These are phyloP conservation scores for Ascocoryne sarcoides DNA, from an alignment of 2,329 filamentous ascomycete species.

Conservation along the genomic window DNA sequence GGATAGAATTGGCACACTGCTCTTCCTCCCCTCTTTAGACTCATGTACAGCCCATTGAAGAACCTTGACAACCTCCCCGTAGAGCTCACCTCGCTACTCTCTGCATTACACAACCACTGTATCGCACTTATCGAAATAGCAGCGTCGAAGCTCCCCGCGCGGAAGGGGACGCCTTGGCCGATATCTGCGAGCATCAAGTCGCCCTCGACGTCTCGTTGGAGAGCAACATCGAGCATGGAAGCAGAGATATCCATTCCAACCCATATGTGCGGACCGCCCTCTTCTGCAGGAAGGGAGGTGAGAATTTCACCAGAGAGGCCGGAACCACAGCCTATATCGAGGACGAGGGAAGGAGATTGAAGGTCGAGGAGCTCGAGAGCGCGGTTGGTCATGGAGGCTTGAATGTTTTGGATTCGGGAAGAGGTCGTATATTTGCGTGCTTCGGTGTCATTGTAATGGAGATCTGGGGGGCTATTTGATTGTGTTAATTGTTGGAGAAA, in stretches of 20 bases:
- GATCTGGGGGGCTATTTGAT: conserved; percentile 68
- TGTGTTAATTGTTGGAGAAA: no score
- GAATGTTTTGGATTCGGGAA: conserved; percentile 91
- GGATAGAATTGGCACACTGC: conserved; percentile 98
- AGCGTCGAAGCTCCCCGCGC: conserved; percentile 85
- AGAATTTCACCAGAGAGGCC: conserved; percentile 93
- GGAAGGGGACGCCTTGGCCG: conserved; percentile 89
- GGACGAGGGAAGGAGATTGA: conserved; percentile 69
- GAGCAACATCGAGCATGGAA: conserved; percentile 92
- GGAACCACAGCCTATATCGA: conserved; percentile 94
- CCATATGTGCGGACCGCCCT: conserved; percentile 86
- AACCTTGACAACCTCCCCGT: conserved; percentile 73
- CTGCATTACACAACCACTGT: conserved; percentile 98
- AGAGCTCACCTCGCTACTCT: conserved; percentile 75
- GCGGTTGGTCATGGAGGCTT: conserved; percentile 87
- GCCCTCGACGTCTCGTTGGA: conserved; percentile 86
- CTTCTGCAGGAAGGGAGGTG: conserved; percentile 56
- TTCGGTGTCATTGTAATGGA: conserved; percentile 95
- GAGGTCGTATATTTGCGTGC: conserved; percentile 96
- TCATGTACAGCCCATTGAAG: conserved; percentile 86
- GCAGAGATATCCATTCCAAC: conserved; percentile 94
- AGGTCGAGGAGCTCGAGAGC: conserved; percentile 88
- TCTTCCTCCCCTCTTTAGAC: conserved; percentile 71
- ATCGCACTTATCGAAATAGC: conserved; percentile 91
- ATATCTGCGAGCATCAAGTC: conserved; percentile 93